Evolutionary conservation across 306 rosid species (phyloP), one percentile per base, ranked within the genome.

Genomic region (Trifolium subterraneum): DNA sequence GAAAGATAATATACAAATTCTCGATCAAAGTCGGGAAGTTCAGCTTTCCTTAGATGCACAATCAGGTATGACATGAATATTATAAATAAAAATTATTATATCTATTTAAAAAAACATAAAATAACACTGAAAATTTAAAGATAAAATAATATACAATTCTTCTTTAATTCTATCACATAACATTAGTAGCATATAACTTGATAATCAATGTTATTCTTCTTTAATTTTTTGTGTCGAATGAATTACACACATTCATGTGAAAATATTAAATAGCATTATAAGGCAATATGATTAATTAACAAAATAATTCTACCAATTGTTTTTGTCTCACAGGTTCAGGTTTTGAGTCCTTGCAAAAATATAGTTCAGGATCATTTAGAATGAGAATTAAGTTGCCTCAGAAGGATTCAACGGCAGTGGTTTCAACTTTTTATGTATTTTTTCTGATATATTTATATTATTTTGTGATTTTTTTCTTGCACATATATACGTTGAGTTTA

Each of bases 341-440:
- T 45, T 70, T 81, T 54, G 25, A 19, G 8, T 81, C 78, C n/a
- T 1, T 13, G 35, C 13, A 42, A 1, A 51, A 38, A 9, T 75
- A 33, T 75, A 51, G 77, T 22, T 81, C 74, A 7, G 80, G 78
- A 63, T 52, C 42, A 55, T 81, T 75, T 25, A 75, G 2, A 45
- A 29, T 81, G 70, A 81, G 10, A 22, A 70, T 70, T 42, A 75
- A 55, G 48, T 10, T 63, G 11, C 74, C 73, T 8, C 52, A 31
- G 6, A 75, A 70, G 29, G 70, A 70, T 70, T 51, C 70, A 11
- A 44, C 48, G 0, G 70, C 8, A 63, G 51, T 70, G 4, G 45
- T 81, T 55, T 63, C 84, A 1, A 76, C 81, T 5, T 83, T 79
- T 18, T 75, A 83, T 31, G 84, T 83, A 60, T 38, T 18, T 58